Base-by-base conservation (phyloP, 106 monocot species). In the Vanilla planifolia region DNA sequence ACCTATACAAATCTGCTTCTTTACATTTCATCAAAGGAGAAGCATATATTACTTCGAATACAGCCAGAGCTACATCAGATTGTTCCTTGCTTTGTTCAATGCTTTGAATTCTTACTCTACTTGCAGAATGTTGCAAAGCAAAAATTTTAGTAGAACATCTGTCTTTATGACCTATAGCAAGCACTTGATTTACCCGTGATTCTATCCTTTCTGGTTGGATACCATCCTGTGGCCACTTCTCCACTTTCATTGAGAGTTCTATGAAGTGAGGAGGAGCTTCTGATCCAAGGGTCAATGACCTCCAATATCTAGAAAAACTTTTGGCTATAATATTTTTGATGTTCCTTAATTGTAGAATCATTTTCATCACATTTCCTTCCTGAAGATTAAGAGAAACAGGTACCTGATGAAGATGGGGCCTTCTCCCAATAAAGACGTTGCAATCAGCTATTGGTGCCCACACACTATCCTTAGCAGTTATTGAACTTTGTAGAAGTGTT, bases 231-330 rank as follows among this genome's bases (percentile, higher is more conserved):
- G 96, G 90, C 96, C 96, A 90, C 5, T 87, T 68, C 25, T 70
- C 65, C 60, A 96, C 84, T 43, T 84, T 75, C 84, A 96, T 81
- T 55, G 96, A 87, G 45, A 96, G 47, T 64, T 96, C 90, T 24
- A 96, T 81, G 79, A 91, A 87, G 68, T 91, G 84, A 33, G 96
- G 96, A 52, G 96, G 90, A 57, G 90, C 67, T 71, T 96, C 91
- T 33, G 90, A 89, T 56, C 91, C 96, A 72, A 81, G 73, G 45
- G 81, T 96, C 32, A 96, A 64, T 58, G 90, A 90, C 63, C 33
- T 74, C 96, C 96, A 96, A 62, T 96, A 96, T 69, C 71, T 71
- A 16, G 33, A 77, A 57, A 90, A 91, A 69, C 77, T 74, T 73
- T 76, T 77, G 29, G 30, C 39, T 40, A 88, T 72, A 36, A 80